Percentiles rank a stretch among this genome's conserved stretches.
phyloP scores from a whole-genome alignment of 345 rosid genomes.

The Murraya koenigii region DNA sequence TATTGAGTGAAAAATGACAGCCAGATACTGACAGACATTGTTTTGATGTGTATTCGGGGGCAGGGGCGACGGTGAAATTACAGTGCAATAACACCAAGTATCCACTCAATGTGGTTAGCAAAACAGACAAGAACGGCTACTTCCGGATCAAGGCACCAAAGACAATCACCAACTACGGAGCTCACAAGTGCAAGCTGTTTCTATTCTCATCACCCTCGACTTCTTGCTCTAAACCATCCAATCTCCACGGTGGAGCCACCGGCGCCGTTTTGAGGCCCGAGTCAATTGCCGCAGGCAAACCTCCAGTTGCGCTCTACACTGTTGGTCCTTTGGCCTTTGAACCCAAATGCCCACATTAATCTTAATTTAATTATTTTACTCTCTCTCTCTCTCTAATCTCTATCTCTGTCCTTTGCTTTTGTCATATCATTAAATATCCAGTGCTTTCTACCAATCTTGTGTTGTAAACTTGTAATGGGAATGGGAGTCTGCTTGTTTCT shows the following conservation, averaged over 20 bases:
- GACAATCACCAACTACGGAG: constrained; percentile 71
- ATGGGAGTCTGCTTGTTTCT: neutral
- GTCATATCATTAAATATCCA: too few species aligned
- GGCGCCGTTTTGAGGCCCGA: constrained; percentile 55
- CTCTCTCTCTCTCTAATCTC: too few species aligned
- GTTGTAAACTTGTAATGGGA: neutral
- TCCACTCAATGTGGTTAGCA: constrained; percentile 24
- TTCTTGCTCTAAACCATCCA: constrained; percentile 44
- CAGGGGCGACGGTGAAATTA: constrained; percentile 73
- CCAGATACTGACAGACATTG: neutral
- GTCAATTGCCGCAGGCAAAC: constrained; percentile 32
- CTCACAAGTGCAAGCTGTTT: constrained; percentile 64
- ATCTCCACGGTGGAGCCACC: constrained; percentile 51
- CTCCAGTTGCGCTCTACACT: constrained; percentile 42
- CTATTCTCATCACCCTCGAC: constrained; percentile 45
- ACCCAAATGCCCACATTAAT: constrained; percentile 56
- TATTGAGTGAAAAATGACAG: neutral
- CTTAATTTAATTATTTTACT: too few species aligned
- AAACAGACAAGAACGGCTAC: constrained; percentile 83
- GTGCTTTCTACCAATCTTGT: too few species aligned
- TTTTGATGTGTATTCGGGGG: neutral
- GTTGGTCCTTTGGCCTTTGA: constrained; percentile 88
- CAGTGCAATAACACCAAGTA: constrained; percentile 61
- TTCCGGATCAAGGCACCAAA: constrained; percentile 62
- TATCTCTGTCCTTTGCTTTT: too few species aligned